phyloP scores from a whole-genome alignment of 1,284 basidiomycete species.

The Ustilago esculenta region DNA sequence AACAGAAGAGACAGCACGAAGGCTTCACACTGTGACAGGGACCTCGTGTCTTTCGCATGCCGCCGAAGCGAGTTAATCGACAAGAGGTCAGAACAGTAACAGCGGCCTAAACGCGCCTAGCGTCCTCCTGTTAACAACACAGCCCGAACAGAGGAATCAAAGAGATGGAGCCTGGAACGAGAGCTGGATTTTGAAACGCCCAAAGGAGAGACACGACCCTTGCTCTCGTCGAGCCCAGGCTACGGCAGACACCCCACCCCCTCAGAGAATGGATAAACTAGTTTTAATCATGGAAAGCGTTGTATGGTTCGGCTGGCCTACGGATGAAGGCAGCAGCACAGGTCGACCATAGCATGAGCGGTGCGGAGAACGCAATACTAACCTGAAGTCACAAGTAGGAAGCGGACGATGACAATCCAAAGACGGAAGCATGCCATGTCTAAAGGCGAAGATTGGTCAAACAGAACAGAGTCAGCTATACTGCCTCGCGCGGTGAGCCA shows the following conservation, averaged over 20 bases:
- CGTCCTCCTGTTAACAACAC: constrained; percentile 18
- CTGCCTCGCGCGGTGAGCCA: neutral
- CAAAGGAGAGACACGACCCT: neutral
- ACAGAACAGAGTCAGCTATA: constrained; percentile 14
- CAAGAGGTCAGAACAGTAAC: constrained; percentile 6
- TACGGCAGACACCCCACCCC: constrained; percentile 47
- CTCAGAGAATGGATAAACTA: constrained; percentile 59
- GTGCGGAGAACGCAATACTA: constrained; percentile 7
- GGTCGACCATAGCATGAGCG: neutral
- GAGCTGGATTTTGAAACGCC: constrained; percentile 3
- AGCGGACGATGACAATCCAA: too few relatives aligned
- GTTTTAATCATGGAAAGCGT: constrained; percentile 54
- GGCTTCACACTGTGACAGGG: constrained; percentile 38
- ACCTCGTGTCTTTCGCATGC: constrained; percentile 45
- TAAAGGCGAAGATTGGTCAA: neutral
- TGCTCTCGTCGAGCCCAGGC: constrained; percentile 15
- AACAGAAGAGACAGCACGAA: constrained; percentile 27
- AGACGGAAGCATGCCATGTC: too few relatives aligned
- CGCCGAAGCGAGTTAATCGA: constrained; percentile 50
- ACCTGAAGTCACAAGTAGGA: too few relatives aligned
- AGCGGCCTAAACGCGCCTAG: constrained; percentile 43
- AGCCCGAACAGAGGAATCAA: constrained; percentile 15
- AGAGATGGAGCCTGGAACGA: constrained; percentile 26
- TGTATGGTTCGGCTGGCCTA: too few relatives aligned
- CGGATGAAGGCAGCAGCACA: too few relatives aligned